Evolutionary conservation across 139 green algal species (phyloP).

Genomic region (Chlorella sp.): DNA sequence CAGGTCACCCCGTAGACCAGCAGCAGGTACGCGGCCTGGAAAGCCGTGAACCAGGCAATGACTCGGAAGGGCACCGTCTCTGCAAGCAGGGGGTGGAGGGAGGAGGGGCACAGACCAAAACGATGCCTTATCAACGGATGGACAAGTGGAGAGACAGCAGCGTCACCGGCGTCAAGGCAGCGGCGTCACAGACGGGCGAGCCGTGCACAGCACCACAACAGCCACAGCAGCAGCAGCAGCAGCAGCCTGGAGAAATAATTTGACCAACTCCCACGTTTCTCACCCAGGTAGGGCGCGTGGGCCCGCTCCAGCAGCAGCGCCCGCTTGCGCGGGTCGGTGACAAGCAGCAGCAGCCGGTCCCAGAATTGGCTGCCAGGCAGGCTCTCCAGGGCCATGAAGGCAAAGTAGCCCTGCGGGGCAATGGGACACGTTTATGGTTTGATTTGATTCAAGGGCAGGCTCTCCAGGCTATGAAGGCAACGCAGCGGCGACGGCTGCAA

Average conservation of each 20-base stretch:
- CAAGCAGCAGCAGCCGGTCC: constrained; percentile 76
- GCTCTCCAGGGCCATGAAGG: constrained; percentile 87
- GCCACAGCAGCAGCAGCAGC: not conserved
- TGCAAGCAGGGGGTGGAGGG: not conserved
- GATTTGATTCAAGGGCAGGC: no score
- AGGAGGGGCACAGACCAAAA: no score
- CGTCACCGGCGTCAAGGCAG: no score
- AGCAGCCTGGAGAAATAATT: not conserved
- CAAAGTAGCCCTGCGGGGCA: constrained; percentile 81
- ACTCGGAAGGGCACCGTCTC: constrained; percentile 69
- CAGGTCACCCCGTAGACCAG: constrained; percentile 73
- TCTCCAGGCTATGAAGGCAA: no score
- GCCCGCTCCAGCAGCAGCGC: constrained; percentile 44
- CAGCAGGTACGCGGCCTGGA: constrained; percentile 66
- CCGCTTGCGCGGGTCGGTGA: constrained; percentile 66
- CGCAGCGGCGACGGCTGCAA: no score
- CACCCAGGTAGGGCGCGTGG: constrained; percentile 67
- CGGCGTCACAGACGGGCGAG: no score
- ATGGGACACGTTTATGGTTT: no score
- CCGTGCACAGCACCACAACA: no score
- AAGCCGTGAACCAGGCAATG: constrained; percentile 75
- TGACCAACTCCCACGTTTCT: no score
- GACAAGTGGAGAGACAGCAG: no score
- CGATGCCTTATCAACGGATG: no score
- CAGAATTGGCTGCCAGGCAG: constrained; percentile 85